These are phyloP conservation scores for Candida anglica DNA, from an alignment of 805 yeast genomes.

Conservation along the genomic window DNA sequence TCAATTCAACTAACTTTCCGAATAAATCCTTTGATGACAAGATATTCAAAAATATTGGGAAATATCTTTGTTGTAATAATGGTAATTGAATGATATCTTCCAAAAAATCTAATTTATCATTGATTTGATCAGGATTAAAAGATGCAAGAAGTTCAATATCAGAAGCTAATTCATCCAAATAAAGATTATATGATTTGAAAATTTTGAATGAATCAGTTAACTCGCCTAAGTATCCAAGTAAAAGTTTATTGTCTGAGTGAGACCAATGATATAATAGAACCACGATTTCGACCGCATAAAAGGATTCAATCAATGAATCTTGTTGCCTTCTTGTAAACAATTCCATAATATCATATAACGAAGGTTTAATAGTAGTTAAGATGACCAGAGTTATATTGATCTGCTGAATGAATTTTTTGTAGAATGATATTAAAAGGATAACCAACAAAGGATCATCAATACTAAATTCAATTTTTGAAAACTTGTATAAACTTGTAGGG, in stretches of 20 bases:
- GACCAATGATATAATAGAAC: constrained; percentile 18
- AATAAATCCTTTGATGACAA: constrained; percentile 13
- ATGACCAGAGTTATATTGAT: too few species aligned
- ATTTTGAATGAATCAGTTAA: constrained; percentile 8
- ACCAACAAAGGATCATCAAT: constrained; percentile 22
- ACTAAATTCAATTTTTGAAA: constrained; percentile 11
- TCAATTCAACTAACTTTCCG: constrained; percentile 6
- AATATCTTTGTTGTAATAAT: constrained; percentile 16
- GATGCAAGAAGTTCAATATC: constrained; percentile 18
- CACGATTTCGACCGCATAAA: constrained; percentile 14
- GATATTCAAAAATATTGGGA: constrained; percentile 22
- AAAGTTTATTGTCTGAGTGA: constrained; percentile 4
- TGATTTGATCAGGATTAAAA: constrained; percentile 13
- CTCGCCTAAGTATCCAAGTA: constrained; percentile 5
- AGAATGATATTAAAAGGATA: constrained; percentile 22
- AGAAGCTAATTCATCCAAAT: constrained; percentile 8
- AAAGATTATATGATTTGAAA: constrained; percentile 17
- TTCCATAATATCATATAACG: constrained; percentile 6
- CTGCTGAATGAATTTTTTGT: constrained; percentile 14
- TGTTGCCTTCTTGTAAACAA: constrained; percentile 6
- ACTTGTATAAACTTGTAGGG: constrained; percentile 7
- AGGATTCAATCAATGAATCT: constrained; percentile 8
- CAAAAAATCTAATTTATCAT: constrained; percentile 10
- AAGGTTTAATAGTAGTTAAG: constrained; percentile 5
- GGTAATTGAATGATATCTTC: constrained; percentile 6